These are phyloP conservation scores for Camellia oleifera DNA, from an alignment of 179 eudicot species.

Conservation along the genomic window DNA sequence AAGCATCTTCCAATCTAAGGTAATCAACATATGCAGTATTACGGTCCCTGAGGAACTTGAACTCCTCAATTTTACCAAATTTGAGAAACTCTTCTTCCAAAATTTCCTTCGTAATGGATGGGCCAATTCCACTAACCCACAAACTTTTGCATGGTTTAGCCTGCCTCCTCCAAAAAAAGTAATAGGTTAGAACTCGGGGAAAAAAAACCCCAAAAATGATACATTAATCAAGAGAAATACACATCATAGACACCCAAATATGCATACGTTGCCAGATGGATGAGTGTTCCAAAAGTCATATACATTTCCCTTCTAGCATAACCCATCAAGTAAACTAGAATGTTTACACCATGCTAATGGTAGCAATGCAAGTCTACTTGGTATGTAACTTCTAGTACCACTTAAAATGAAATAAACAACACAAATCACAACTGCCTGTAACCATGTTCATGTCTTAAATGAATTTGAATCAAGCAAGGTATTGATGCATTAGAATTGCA, in stretches of 20 bases:
- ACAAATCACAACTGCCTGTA: background rate
- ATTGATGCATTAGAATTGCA: background rate
- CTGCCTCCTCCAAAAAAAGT: slow-evolving; percentile 36
- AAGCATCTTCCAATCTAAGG: slow-evolving; percentile 78
- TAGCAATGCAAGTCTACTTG: background rate
- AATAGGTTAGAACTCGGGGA: background rate
- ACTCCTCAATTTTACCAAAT: slow-evolving; percentile 83
- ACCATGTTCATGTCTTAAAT: background rate
- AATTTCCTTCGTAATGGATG: slow-evolving; percentile 65
- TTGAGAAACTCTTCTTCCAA: slow-evolving; percentile 71
- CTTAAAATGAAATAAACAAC: background rate
- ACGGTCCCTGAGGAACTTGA: slow-evolving; percentile 80
- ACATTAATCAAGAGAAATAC: background rate
- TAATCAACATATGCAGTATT: slow-evolving; percentile 82
- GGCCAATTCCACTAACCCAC: slow-evolving; percentile 88
- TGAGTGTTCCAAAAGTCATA: background rate
- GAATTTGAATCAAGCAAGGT: background rate
- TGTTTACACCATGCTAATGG: background rate
- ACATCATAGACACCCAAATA: background rate
- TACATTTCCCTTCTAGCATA: background rate
- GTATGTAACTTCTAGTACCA: too few species aligned
- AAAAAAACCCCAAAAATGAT: background rate
- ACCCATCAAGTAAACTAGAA: background rate
- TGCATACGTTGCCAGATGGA: background rate
- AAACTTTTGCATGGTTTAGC: slow-evolving; percentile 92